Conservation (phyloP, 1,139 yeast genomes). For the Eremothecium gossypii region DNA sequence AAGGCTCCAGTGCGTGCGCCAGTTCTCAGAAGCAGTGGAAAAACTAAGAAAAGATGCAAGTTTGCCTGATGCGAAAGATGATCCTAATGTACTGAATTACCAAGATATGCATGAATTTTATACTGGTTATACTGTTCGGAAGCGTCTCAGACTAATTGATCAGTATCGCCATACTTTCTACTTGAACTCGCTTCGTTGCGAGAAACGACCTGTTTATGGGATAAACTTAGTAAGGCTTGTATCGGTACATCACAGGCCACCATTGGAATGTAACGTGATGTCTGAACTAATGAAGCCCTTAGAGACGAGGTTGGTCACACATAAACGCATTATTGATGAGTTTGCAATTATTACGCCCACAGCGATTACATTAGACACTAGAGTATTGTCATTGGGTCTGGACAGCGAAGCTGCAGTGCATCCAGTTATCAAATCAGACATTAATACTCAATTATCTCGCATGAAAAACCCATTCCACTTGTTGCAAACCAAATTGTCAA, state of each 20-base stretch:
- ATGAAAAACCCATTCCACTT: slow-evolving; percentile 66
- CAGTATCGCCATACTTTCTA: slow-evolving; percentile 50
- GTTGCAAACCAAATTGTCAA: slow-evolving; percentile 76
- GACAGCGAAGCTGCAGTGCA: slow-evolving; percentile 19
- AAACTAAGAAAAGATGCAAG: slow-evolving; percentile 29
- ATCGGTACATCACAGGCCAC: slow-evolving; percentile 6
- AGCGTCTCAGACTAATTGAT: slow-evolving; percentile 42
- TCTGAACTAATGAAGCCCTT: slow-evolving; percentile 27
- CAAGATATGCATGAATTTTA: slow-evolving; percentile 50
- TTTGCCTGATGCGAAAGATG: slow-evolving; percentile 26
- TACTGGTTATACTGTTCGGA: slow-evolving; percentile 43
- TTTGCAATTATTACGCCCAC: slow-evolving; percentile 85
- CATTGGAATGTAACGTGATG: slow-evolving; percentile 1
- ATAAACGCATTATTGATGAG: slow-evolving; percentile 49
- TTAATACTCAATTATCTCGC: slow-evolving; percentile 35
- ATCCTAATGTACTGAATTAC: slow-evolving; percentile 15
- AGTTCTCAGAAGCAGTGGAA: slow-evolving; percentile 38
- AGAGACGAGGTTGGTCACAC: slow-evolving; percentile 32
- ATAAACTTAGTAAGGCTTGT: slow-evolving; percentile 32
- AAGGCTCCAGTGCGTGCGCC: slow-evolving; percentile 39
- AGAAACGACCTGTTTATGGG: slow-evolving; percentile 50
- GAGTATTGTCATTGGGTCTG: slow-evolving; percentile 37
- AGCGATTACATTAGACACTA: slow-evolving; percentile 70
- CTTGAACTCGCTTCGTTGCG: slow-evolving; percentile 56
- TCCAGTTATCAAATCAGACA: slow-evolving; percentile 28